Percentiles rank a stretch among this genome's conserved stretches.
These are phyloP conservation scores for Fusarium scirpi DNA, from an alignment of 2,329 filamentous ascomycete species.

Conservation along the genomic window DNA sequence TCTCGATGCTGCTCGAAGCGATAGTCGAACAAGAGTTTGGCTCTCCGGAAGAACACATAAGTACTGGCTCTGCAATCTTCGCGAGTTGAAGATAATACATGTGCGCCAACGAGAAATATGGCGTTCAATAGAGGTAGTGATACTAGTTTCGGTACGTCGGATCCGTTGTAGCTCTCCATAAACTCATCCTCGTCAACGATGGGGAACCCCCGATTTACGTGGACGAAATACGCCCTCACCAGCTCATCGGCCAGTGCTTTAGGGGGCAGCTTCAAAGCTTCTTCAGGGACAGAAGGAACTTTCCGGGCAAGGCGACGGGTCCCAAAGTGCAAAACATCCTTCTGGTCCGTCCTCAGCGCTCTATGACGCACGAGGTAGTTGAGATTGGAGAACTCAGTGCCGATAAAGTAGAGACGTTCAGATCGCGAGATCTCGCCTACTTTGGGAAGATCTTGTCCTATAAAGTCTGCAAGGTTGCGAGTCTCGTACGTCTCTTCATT, in stretches of 20 bases:
- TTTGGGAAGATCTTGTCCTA: conserved; percentile 60
- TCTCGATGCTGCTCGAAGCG: conserved; percentile 66
- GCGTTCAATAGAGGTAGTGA: conserved; percentile 63
- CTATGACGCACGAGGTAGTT: conserved; percentile 66
- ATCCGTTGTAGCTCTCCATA: conserved; percentile 61
- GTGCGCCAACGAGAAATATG: conserved; percentile 64
- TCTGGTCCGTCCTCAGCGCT: conserved; percentile 44
- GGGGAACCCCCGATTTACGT: conserved; percentile 64
- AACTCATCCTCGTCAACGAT: conserved; percentile 65
- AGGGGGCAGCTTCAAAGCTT: conserved; percentile 63
- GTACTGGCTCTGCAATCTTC: conserved; percentile 57
- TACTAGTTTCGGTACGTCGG: conserved; percentile 58
- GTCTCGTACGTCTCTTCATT: conserved; percentile 55
- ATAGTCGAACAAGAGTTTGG: conserved; percentile 65
- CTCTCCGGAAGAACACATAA: conserved; percentile 62
- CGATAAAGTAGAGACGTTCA: conserved; percentile 65
- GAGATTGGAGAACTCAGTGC: conserved; percentile 67
- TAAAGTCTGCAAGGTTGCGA: conserved; percentile 61
- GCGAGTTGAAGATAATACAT: conserved; percentile 57
- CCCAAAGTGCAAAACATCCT: conserved; percentile 51
- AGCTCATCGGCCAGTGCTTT: conserved; percentile 61
- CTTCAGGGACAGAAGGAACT: conserved; percentile 56
- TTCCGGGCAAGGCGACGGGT: conserved; percentile 53
- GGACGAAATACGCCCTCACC: conserved; percentile 62
- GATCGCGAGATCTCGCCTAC: conserved; percentile 60